Conservation (phyloP, 306 rosid species). For the Inga oerstediana region DNA sequence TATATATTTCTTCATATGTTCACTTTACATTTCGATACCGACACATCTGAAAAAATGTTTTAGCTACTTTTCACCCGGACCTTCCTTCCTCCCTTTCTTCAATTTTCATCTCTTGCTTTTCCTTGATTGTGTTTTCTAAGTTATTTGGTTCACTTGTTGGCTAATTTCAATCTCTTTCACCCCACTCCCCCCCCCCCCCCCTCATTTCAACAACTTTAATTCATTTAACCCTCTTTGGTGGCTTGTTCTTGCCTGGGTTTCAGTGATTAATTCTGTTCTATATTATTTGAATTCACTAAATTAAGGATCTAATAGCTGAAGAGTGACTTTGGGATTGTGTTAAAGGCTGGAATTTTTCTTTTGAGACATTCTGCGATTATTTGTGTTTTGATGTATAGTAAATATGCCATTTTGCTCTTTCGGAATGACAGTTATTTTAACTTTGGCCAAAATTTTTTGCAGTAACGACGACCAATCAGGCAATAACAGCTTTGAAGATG, state of each 20-base stretch:
- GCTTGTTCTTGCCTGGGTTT: conserved; percentile 32
- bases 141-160: conserved; percentile 3
- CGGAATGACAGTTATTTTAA: conserved; percentile 22
- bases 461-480: conserved; percentile 89
- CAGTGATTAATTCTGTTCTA: not conserved
- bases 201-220: not conserved
- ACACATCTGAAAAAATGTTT: not conserved
- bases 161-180: not conserved
- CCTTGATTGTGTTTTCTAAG: not conserved
- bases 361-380: not conserved
- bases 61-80: not conserved
- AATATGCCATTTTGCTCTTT: conserved; percentile 6
- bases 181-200: not conserved
- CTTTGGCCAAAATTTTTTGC: conserved; percentile 44
- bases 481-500: conserved; percentile 70
- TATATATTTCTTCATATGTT: not conserved
- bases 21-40: not conserved
- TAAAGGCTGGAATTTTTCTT: not conserved
- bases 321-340: not conserved
- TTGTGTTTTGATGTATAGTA: conserved; percentile 5
- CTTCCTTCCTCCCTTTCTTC: not conserved
- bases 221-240: not conserved
- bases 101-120: not conserved
- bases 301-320: conserved; percentile 5
- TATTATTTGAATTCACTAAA: not conserved